Conservation (phyloP, 768 basidiomycete species). For the Agrocybe praecox region DNA sequence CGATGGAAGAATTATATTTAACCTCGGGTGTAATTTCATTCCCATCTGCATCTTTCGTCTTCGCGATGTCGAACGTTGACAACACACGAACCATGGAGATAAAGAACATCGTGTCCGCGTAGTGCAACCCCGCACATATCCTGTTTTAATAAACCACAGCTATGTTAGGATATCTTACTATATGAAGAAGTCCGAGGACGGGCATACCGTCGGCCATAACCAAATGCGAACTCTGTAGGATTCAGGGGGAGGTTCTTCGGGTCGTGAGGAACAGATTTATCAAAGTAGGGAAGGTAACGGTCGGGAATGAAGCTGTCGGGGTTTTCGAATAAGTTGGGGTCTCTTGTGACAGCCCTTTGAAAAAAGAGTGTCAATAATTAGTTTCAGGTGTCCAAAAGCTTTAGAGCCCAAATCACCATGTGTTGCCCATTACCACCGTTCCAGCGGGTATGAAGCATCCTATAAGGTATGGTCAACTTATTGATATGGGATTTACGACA, state of each 20-base stretch:
- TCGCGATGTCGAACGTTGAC: constrained; percentile 20
- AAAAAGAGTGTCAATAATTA: neutral
- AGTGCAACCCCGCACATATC: constrained; percentile 27
- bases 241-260: constrained; percentile 19
- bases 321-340: constrained; percentile 22
- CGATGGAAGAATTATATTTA: constrained; percentile 24
- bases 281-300: constrained; percentile 27
- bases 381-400: neutral
- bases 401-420: constrained; percentile 21
- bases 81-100: constrained; percentile 23
- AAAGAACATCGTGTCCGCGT: constrained; percentile 25
- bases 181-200: neutral
- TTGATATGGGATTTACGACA: constrained; percentile 3
- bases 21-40: constrained; percentile 21
- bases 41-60: constrained; percentile 19
- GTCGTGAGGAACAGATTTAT: constrained; percentile 18
- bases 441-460: constrained; percentile 36
- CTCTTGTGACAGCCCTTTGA: constrained; percentile 26
- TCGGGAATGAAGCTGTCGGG: constrained; percentile 28
- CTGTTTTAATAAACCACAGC: constrained; percentile 1
- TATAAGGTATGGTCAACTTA: constrained; percentile 14
- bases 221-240: constrained; percentile 25
- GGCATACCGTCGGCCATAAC: constrained; percentile 26
- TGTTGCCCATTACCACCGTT: constrained; percentile 32
- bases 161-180: neutral